phyloP scores from a whole-genome alignment of 129 eudicot species.

The Dittrichia graveolens region DNA sequence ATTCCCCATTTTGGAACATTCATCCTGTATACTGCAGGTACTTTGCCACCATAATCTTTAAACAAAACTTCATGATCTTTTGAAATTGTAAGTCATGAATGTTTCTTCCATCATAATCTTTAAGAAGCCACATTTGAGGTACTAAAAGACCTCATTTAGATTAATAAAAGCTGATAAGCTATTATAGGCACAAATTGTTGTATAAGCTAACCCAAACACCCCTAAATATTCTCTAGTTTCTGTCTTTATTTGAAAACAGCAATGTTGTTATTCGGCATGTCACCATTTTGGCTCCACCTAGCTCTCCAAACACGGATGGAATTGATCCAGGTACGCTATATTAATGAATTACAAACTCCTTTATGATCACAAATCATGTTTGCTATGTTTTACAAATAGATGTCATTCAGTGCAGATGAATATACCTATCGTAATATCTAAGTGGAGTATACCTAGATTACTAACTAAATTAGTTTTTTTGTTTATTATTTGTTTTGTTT shows the following conservation, averaged over 20 bases:
- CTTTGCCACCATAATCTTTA: background rate
- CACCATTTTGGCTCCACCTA: slow-evolving; percentile 58
- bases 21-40: slow-evolving; percentile 89
- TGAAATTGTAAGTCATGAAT: background rate
- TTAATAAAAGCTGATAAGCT: no score
- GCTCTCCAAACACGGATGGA: slow-evolving; percentile 72
- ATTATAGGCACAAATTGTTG: no score
- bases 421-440: no score
- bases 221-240: background rate
- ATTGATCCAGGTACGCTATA: slow-evolving; percentile 70
- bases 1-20: slow-evolving; percentile 76
- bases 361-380: background rate
- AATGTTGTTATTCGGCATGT: slow-evolving; percentile 71
- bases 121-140: background rate
- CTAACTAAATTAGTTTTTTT: no score
- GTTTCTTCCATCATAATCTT: background rate
- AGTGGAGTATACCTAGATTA: no score
- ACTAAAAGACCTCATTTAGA: no score
- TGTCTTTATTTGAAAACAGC: slow-evolving; percentile 41
- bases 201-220: no score
- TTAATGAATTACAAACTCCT: background rate
- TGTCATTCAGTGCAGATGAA: no score
- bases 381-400: no score
- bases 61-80: background rate
- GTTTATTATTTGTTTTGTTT: no score